A percentile compares a stretch with the other conserved stretches of the same genome.
These are phyloP conservation scores for Ceratocystiopsis minuta DNA, from an alignment of 2,329 filamentous ascomycete species.

Conservation along the genomic window DNA sequence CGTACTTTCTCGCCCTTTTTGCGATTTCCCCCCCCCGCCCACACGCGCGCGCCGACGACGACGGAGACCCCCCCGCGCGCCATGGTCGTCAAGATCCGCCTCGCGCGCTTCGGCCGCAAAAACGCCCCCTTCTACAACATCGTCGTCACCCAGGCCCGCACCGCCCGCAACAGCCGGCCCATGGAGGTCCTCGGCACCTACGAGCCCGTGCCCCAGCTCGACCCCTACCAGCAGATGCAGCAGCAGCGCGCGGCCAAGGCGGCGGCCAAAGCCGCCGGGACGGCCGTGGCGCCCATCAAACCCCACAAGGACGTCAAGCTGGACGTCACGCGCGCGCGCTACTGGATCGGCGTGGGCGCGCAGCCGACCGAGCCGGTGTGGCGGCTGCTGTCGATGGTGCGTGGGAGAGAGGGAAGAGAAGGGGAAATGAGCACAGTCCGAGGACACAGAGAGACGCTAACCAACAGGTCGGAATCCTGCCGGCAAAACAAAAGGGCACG, in stretches of 20 bases:
- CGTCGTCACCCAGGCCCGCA: conserved; percentile 45
- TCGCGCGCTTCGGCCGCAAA: conserved; percentile 79
- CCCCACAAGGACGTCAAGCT: conserved; percentile 85
- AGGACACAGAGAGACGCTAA: no score
- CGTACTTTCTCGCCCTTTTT: no score
- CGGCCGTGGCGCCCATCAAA: conserved; percentile 16
- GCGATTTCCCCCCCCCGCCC: no score
- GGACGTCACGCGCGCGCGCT: conserved; percentile 63
- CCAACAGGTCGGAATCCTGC: conserved; percentile 7
- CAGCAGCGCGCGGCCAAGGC: conserved; percentile 16
- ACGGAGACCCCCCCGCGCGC: background rate
- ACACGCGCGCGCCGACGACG: no score
- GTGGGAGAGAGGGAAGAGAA: background rate
- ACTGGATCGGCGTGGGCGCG: conserved; percentile 94
- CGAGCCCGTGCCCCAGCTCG: conserved; percentile 46
- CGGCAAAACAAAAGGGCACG: conserved; percentile 4
- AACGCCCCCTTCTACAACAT: conserved; percentile 96
- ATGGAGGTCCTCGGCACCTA: conserved; percentile 83
- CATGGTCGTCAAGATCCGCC: conserved; percentile 88
- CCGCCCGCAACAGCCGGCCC: conserved; percentile 71
- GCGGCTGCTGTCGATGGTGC: conserved; percentile 67
- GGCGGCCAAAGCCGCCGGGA: conserved; percentile 15
- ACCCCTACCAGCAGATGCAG: conserved; percentile 31
- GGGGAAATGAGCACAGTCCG: background rate
- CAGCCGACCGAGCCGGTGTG: conserved; percentile 84